Evolutionary conservation across 768 basidiomycete genomes (phyloP).

Genomic region (Coprinopsis strossmayeri): DNA sequence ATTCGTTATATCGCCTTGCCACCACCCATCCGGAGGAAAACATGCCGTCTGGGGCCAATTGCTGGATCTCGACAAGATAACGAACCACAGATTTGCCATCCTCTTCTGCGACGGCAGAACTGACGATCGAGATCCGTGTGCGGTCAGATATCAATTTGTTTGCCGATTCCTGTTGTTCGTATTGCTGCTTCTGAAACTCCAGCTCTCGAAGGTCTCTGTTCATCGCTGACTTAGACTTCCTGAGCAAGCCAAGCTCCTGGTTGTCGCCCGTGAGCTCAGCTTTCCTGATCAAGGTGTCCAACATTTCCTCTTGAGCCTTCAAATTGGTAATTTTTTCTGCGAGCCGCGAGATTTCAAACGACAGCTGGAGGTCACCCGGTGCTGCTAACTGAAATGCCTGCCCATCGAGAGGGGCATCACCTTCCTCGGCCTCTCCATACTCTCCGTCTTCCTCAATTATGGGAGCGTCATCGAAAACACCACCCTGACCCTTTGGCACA

Average conservation of each 20-base stretch:
- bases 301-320: slow-evolving; percentile 74
- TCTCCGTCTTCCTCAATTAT: slow-evolving; percentile 39
- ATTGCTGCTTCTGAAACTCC: slow-evolving; percentile 86
- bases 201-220: slow-evolving; percentile 77
- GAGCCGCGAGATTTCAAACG: slow-evolving; percentile 79
- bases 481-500: slow-evolving; percentile 13
- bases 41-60: slow-evolving; percentile 71
- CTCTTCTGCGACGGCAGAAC: slow-evolving; percentile 75
- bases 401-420: slow-evolving; percentile 37
- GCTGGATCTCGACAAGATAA: slow-evolving; percentile 89
- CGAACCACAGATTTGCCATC: slow-evolving; percentile 87
- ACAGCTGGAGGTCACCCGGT: slow-evolving; percentile 85
- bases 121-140: slow-evolving; percentile 81
- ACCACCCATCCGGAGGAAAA: slow-evolving; percentile 90
- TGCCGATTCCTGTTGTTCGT: slow-evolving; percentile 90
- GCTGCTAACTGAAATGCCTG: slow-evolving; percentile 71
- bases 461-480: slow-evolving; percentile 23
- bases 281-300: slow-evolving; percentile 86
- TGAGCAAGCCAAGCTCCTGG: slow-evolving; percentile 77
- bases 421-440: slow-evolving; percentile 37
- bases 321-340: slow-evolving; percentile 69
- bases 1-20: slow-evolving; percentile 92
- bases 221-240: slow-evolving; percentile 76
- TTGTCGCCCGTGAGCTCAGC: slow-evolving; percentile 91
- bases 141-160: slow-evolving; percentile 80